Conservation (phyloP, 345 rosid species). For the Cardamine resedifolia region DNA sequence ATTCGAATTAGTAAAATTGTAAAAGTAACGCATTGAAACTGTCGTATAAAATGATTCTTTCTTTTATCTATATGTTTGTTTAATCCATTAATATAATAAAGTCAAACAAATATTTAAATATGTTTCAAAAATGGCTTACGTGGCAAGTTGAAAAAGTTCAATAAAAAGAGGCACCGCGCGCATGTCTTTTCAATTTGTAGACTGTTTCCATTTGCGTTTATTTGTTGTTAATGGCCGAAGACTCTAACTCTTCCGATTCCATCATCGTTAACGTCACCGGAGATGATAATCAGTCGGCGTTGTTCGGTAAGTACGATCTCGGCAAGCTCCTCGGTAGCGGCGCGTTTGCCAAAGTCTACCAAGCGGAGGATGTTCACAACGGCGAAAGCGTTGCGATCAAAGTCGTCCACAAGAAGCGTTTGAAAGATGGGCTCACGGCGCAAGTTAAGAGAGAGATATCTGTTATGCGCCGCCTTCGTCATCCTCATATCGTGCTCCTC, state of each 20-base stretch:
- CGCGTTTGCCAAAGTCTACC: conserved; percentile 80
- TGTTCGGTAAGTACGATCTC: conserved; percentile 68
- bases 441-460: conserved; percentile 67
- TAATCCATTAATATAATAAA: not conserved
- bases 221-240: conserved; percentile 27
- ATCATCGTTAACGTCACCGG: conserved; percentile 39
- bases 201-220: conserved; percentile 8
- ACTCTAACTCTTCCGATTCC: conserved; percentile 26
- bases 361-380: conserved; percentile 50
- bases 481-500: conserved; percentile 59
- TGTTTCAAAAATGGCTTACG: not conserved
- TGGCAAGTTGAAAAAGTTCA: conserved; percentile 12
- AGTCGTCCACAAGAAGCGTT: conserved; percentile 60
- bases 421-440: conserved; percentile 45
- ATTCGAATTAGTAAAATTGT: not conserved
- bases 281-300: conserved; percentile 33
- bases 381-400: conserved; percentile 73
- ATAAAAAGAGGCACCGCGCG: conserved; percentile 36
- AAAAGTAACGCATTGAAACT: conserved; percentile 6
- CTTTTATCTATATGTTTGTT: not conserved
- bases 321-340: conserved; percentile 68
- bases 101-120: not conserved
- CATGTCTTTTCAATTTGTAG: conserved; percentile 18
- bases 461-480: conserved; percentile 70
- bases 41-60: conserved; percentile 2